Conservation (phyloP, 164 flowering plant genomes). For the Warburgia ugandensis region DNA sequence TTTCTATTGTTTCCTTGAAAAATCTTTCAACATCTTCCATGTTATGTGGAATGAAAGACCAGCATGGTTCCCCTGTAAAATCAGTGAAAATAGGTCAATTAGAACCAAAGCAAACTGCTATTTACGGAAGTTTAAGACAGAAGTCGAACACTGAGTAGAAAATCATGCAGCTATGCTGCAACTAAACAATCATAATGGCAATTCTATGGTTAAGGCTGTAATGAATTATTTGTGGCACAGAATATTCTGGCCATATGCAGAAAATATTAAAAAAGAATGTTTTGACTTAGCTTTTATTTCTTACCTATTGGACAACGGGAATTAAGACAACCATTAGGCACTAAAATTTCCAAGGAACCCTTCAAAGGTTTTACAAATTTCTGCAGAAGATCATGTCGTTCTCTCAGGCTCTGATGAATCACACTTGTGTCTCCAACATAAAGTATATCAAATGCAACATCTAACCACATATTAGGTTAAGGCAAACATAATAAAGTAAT, state of each 20-base stretch:
- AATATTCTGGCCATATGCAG: neutral
- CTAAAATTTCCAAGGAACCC: conserved; percentile 72
- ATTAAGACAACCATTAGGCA: conserved; percentile 80
- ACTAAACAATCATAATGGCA: too few species aligned
- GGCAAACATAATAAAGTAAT: conserved; percentile 16
- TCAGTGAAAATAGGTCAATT: conserved; percentile 1
- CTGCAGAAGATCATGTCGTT: conserved; percentile 71
- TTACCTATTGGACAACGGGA: conserved; percentile 48
- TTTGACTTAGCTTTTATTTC: neutral
- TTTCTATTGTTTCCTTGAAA: conserved; percentile 79
- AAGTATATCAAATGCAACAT: conserved; percentile 94
- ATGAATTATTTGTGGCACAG: too few species aligned
- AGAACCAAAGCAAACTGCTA: neutral
- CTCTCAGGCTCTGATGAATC: conserved; percentile 87
- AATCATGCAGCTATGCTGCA: too few species aligned
- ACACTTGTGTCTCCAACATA: conserved; percentile 98
- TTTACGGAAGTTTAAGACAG: too few species aligned
- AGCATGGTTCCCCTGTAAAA: conserved; percentile 71
- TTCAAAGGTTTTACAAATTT: conserved; percentile 76
- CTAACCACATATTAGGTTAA: conserved; percentile 42
- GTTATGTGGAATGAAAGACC: conserved; percentile 63
- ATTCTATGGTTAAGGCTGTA: too few species aligned
- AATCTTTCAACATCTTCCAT: conserved; percentile 78
- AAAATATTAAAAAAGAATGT: neutral
- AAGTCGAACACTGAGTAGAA: too few species aligned